A percentile compares a stretch with the other conserved stretches of the same genome.
Evolutionary conservation across 495 filamentous ascomycete species (phyloP).

Genomic region (Hypoxylon crocopeplum): DNA sequence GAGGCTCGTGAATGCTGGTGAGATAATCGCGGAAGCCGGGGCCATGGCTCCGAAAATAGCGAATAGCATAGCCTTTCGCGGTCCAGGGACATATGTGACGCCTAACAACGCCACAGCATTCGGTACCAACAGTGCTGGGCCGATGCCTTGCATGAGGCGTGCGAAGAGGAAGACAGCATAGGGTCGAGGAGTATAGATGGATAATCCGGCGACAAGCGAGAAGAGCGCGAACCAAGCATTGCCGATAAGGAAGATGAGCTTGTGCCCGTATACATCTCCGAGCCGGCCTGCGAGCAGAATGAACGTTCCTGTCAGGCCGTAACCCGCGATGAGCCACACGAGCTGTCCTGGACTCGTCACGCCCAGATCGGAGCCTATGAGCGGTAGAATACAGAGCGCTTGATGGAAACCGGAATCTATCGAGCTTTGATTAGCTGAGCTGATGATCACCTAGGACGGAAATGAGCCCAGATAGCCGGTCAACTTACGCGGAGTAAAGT

Average conservation of each 20-base stretch:
- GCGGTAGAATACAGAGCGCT: constrained; percentile 40
- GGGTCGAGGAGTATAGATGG: constrained; percentile 38
- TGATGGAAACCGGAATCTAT: constrained; percentile 43
- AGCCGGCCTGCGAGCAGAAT: constrained; percentile 70
- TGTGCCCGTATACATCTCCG: constrained; percentile 72
- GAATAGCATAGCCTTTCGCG: constrained; percentile 70
- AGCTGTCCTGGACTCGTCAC: constrained; percentile 49
- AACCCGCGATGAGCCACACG: constrained; percentile 61
- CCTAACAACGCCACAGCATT: constrained; percentile 70
- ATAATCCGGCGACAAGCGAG: constrained; percentile 66
- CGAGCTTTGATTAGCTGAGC: background rate
- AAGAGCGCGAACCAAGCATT: constrained; percentile 69
- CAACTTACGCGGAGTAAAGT: constrained; percentile 42
- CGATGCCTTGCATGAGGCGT: constrained; percentile 68
- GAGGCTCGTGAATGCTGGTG: constrained; percentile 58
- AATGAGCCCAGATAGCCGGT: background rate
- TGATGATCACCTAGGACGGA: background rate
- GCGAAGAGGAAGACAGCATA: constrained; percentile 64
- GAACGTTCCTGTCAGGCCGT: constrained; percentile 72
- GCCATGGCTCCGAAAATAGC: constrained; percentile 69
- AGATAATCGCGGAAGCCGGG: constrained; percentile 62
- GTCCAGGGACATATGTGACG: constrained; percentile 59
- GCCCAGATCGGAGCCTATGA: constrained; percentile 56
- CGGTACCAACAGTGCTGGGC: constrained; percentile 66
- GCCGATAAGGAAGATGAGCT: constrained; percentile 67